phyloP scores from a whole-genome alignment of 176 grass and related monocot genomes.

The Saccharum officinarum region DNA sequence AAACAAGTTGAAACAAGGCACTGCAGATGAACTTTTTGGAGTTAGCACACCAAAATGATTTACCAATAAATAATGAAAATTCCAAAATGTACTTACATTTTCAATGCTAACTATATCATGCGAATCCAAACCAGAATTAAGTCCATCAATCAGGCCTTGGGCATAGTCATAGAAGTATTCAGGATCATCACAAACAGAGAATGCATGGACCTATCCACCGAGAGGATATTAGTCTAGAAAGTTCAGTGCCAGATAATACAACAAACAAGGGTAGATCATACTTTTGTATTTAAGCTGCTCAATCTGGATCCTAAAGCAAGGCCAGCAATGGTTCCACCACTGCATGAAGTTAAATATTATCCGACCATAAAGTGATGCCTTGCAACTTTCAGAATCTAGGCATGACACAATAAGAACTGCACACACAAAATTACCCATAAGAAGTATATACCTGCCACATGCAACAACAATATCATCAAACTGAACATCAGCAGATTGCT shows the following conservation, averaged over 20 bases:
- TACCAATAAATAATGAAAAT: constrained; percentile 4
- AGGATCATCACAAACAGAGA: constrained; percentile 93
- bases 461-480: constrained; percentile 96
- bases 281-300: constrained; percentile 88
- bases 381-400: constrained; percentile 3
- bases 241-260: constrained; percentile 19
- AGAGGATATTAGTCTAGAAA: constrained; percentile 43
- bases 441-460: constrained; percentile 78
- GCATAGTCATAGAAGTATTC: constrained; percentile 79
- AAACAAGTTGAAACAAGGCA: neutral
- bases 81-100: constrained; percentile 57
- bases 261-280: constrained; percentile 45
- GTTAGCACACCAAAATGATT: neutral
- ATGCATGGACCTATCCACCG: constrained; percentile 82
- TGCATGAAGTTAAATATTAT: constrained; percentile 48
- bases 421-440: neutral
- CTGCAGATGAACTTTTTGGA: neutral
- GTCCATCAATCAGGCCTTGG: constrained; percentile 94
- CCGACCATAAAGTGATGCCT: neutral
- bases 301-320: constrained; percentile 83
- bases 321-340: constrained; percentile 94
- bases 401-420: neutral
- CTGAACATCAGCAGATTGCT: constrained; percentile 43
- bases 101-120: constrained; percentile 80
- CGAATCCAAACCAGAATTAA: constrained; percentile 71